A percentile compares a stretch with the other conserved stretches of the same genome.
Conservation (phyloP, 2,329 filamentous ascomycete genomes). For the Aspergillus hiratsukae region DNA sequence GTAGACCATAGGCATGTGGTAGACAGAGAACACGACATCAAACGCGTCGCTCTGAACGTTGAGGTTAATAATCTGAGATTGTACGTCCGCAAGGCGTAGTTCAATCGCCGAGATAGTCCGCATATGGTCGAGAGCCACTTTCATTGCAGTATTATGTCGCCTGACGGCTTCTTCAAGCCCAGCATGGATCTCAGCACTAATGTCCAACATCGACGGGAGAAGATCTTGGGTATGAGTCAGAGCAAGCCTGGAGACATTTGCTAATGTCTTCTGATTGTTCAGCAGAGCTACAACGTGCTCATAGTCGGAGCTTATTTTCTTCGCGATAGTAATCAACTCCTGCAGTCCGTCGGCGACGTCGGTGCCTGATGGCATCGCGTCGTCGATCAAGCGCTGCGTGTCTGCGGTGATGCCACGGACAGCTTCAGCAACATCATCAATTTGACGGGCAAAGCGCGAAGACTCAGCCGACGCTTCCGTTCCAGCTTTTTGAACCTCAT, state of each 20-base stretch:
- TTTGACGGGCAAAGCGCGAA: constrained; percentile 56
- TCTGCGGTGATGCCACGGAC: constrained; percentile 58
- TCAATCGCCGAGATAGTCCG: constrained; percentile 77
- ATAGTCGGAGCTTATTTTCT: constrained; percentile 83
- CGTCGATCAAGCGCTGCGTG: constrained; percentile 39
- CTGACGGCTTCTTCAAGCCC: constrained; percentile 50
- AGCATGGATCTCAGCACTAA: constrained; percentile 52
- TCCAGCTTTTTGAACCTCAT: constrained; percentile 68
- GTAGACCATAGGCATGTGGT: constrained; percentile 82
- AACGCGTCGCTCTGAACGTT: constrained; percentile 76
- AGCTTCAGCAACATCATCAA: constrained; percentile 57
- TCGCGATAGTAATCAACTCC: constrained; percentile 80
- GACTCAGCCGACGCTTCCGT: constrained; percentile 57
- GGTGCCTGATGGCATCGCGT: constrained; percentile 49
- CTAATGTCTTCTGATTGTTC: constrained; percentile 60
- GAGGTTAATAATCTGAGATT: constrained; percentile 66
- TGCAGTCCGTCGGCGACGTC: constrained; percentile 66
- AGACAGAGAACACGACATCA: constrained; percentile 72
- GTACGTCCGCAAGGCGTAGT: constrained; percentile 66
- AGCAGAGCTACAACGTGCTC: constrained; percentile 68
- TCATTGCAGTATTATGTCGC: constrained; percentile 63
- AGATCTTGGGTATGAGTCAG: constrained; percentile 60
- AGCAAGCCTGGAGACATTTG: constrained; percentile 61
- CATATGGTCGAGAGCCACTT: constrained; percentile 69
- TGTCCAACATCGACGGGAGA: constrained; percentile 56